Percentiles rank a stretch among this genome's conserved stretches.
These are phyloP conservation scores for Dichomitus squalens DNA, from an alignment of 1,284 basidiomycete genomes.

Conservation along the genomic window DNA sequence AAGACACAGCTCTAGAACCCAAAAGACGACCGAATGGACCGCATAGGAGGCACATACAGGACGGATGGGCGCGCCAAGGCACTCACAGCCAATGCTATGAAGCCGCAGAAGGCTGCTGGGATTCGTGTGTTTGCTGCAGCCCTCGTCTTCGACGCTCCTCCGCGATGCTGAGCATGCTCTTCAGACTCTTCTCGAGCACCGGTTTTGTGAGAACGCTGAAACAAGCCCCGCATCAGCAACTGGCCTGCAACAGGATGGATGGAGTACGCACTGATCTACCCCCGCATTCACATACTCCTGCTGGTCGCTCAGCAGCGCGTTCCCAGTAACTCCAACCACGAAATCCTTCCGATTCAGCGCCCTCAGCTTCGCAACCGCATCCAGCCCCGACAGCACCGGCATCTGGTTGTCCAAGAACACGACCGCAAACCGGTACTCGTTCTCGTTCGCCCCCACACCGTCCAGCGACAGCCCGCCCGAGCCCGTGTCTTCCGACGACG, in stretches of 20 bases:
- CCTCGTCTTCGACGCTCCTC: slow-evolving; percentile 34
- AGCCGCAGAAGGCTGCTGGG: neutral
- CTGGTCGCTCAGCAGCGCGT: slow-evolving; percentile 67
- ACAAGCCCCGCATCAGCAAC: slow-evolving; percentile 6
- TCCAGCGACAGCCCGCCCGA: slow-evolving; percentile 27
- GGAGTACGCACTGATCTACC: slow-evolving; percentile 64
- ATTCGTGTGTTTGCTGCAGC: neutral
- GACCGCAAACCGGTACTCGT: slow-evolving; percentile 57
- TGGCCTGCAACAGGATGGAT: neutral
- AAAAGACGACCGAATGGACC: neutral
- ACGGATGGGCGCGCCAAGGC: neutral
- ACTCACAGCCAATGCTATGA: neutral
- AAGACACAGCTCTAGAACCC: neutral
- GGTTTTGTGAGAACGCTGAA: slow-evolving; percentile 45
- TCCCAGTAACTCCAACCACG: slow-evolving; percentile 80
- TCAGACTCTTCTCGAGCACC: slow-evolving; percentile 39
- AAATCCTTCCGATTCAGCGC: slow-evolving; percentile 70
- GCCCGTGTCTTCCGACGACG: slow-evolving; percentile 35
- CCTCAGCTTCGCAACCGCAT: slow-evolving; percentile 68
- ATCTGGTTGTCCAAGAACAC: slow-evolving; percentile 89
- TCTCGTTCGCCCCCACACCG: slow-evolving; percentile 10
- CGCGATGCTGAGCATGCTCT: slow-evolving; percentile 36
- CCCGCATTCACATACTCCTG: slow-evolving; percentile 79
- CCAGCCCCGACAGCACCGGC: slow-evolving; percentile 82
- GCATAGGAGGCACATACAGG: neutral